Percentiles rank a stretch among this genome's conserved stretches.
Evolutionary conservation across 2,329 filamentous ascomycete genomes (phyloP).

Genomic region (Ampelomyces quisqualis): DNA sequence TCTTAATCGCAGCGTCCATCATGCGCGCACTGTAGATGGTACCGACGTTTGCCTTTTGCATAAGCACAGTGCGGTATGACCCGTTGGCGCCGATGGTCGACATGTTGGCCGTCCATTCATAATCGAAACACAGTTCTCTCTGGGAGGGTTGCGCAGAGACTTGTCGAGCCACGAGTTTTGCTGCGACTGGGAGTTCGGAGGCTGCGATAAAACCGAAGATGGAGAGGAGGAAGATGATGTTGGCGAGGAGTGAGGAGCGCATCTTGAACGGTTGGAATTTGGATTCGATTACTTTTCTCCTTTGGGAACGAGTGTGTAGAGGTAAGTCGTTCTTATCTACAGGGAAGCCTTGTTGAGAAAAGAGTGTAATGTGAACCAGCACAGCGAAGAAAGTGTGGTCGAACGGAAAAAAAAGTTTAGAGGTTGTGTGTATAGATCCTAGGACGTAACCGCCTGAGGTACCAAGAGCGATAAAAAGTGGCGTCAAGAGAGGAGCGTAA

Average conservation of each 20-base stretch:
- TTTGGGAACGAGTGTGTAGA: conserved; percentile 7
- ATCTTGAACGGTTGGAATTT: no score
- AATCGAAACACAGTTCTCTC: conserved; percentile 45
- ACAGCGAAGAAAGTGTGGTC: conserved; percentile 25
- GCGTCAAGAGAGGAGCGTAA: conserved; percentile 22
- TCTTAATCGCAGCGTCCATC: conserved; percentile 46
- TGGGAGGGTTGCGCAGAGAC: conserved; percentile 24
- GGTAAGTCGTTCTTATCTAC: no score
- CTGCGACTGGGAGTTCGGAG: conserved; percentile 12
- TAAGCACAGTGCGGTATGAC: conserved; percentile 51
- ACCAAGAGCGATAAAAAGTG: conserved; percentile 18
- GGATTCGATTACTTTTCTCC: no score
- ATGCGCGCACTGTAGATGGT: conserved; percentile 43
- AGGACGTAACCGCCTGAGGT: conserved; percentile 20
- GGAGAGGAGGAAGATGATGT: conserved; percentile 29
- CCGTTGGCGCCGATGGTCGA: conserved; percentile 51
- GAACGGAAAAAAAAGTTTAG: conserved; percentile 17
- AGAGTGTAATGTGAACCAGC: conserved; percentile 34
- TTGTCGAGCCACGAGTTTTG: conserved; percentile 32
- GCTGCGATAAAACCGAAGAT: conserved; percentile 23
- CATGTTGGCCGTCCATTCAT: conserved; percentile 51
- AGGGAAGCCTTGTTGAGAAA: no score
- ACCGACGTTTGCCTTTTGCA: conserved; percentile 48
- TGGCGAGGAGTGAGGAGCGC: conserved; percentile 29
- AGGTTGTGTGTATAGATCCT: conserved; percentile 3